Evolutionary conservation across 1,284 basidiomycete species (phyloP).

Genomic region (Ganoderma meredithae): DNA sequence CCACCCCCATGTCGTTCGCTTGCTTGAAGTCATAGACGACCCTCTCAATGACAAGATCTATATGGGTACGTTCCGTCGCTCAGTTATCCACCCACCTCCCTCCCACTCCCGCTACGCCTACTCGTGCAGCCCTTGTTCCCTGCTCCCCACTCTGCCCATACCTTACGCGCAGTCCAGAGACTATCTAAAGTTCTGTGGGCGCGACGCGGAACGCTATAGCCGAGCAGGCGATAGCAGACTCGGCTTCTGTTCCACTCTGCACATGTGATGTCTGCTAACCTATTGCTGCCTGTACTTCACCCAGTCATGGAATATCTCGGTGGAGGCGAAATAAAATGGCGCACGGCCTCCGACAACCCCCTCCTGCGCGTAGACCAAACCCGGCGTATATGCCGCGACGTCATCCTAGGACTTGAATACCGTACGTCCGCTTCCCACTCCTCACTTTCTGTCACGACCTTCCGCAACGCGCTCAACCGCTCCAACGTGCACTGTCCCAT

Average conservation of each 20-base stretch:
- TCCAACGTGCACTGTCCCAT: background rate
- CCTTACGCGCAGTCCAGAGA: slow-evolving; percentile 4
- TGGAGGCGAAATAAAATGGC: slow-evolving; percentile 95
- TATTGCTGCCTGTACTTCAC: background rate
- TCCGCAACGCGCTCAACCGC: slow-evolving; percentile 17
- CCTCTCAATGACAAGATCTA: slow-evolving; percentile 90
- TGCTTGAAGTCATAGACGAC: slow-evolving; percentile 97
- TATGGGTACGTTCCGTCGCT: slow-evolving; percentile 72
- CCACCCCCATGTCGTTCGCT: slow-evolving; percentile 91
- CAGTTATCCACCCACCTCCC: slow-evolving; percentile 9
- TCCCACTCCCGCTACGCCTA: slow-evolving; percentile 22
- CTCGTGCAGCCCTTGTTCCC: slow-evolving; percentile 11
- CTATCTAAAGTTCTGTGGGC: background rate
- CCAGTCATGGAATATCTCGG: slow-evolving; percentile 95
- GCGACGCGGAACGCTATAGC: slow-evolving; percentile 1
- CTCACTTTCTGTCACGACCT: slow-evolving; percentile 1
- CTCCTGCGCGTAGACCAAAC: slow-evolving; percentile 86
- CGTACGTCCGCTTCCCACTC: slow-evolving; percentile 56
- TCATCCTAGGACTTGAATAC: slow-evolving; percentile 93
- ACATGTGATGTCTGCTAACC: slow-evolving; percentile 5
- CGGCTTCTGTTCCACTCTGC: slow-evolving; percentile 1
- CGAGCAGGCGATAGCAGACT: slow-evolving; percentile 7
- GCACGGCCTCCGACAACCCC: slow-evolving; percentile 68
- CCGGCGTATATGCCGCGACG: slow-evolving; percentile 89
- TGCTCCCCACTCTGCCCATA: slow-evolving; percentile 5